Percentiles rank a stretch among this genome's conserved stretches.
phyloP scores from a whole-genome alignment of 805 yeast genomes.

The Maudiozyma saulgeensis region DNA sequence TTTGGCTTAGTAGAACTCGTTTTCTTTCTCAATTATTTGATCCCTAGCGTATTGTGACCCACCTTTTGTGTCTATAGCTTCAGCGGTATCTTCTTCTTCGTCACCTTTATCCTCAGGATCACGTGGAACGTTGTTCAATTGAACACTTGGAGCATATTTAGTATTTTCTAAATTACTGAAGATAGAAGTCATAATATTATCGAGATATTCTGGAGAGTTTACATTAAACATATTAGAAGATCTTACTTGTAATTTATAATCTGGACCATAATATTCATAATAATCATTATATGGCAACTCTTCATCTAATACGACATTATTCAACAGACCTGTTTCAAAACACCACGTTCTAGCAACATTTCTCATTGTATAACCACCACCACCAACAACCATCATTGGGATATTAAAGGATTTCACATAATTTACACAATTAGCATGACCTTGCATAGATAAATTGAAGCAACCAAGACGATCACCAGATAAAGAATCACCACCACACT shows the following conservation, averaged over 20 bases:
- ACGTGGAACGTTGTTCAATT: constrained; percentile 78
- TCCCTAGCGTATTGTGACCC: constrained; percentile 85
- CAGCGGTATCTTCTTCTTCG: constrained; percentile 72
- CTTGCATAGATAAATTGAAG: constrained; percentile 82
- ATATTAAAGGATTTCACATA: constrained; percentile 80
- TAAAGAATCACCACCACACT: constrained; percentile 94
- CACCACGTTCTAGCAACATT: constrained; percentile 94
- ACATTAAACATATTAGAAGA: constrained; percentile 96
- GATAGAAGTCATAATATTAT: constrained; percentile 71
- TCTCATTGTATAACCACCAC: constrained; percentile 96
- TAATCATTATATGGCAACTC: constrained; percentile 90
- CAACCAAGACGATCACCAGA: constrained; percentile 92
- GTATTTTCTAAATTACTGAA: constrained; percentile 75
- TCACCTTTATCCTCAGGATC: constrained; percentile 84
- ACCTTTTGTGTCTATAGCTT: constrained; percentile 80
- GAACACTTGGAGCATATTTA: constrained; percentile 96
- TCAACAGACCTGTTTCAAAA: constrained; percentile 77
- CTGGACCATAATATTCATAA: constrained; percentile 96
- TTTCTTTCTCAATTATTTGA: constrained; percentile 54
- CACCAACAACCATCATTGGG: constrained; percentile 88
- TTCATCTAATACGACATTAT: constrained; percentile 53
- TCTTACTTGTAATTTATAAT: constrained; percentile 86
- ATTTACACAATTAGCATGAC: constrained; percentile 92
- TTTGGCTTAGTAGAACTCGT: constrained; percentile 49
- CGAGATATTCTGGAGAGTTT: constrained; percentile 83